Conservation (phyloP, 805 yeast species). For the Saccharomyces mikatae region DNA sequence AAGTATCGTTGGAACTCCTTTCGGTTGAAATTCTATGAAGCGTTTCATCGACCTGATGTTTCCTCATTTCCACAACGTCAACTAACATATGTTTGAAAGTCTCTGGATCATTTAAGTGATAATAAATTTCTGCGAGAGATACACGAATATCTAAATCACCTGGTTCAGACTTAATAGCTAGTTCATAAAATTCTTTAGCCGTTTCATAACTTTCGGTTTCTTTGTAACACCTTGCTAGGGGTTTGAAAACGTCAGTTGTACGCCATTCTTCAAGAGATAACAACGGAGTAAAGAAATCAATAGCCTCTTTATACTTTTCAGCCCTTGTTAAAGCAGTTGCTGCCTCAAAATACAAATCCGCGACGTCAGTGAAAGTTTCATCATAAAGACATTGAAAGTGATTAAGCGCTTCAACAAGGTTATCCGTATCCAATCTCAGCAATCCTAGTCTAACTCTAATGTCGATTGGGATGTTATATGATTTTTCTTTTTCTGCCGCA, state of each 20-base stretch:
- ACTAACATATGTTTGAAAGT: conserved; percentile 46
- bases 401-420: conserved; percentile 58
- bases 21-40: conserved; percentile 5
- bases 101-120: conserved; percentile 52
- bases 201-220: conserved; percentile 61
- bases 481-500: conserved; percentile 31
- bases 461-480: conserved; percentile 67
- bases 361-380: conserved; percentile 50
- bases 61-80: conserved; percentile 43
- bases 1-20: background rate
- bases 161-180: conserved; percentile 50
- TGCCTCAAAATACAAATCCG: conserved; percentile 69
- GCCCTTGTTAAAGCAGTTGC: conserved; percentile 65
- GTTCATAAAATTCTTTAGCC: conserved; percentile 53
- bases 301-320: conserved; percentile 68
- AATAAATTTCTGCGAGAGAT: conserved; percentile 74
- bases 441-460: conserved; percentile 75
- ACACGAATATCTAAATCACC: conserved; percentile 64
- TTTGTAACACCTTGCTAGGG: conserved; percentile 69
- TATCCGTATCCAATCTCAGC: conserved; percentile 56
- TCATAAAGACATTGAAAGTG: conserved; percentile 58
- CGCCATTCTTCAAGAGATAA: conserved; percentile 45
- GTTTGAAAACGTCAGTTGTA: conserved; percentile 38
- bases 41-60: conserved; percentile 21
- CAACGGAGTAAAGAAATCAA: conserved; percentile 54